Evolutionary conservation across 768 basidiomycete species (phyloP), one percentile per base, ranked within the genome.

Genomic region (Leccinum uliginosum): DNA sequence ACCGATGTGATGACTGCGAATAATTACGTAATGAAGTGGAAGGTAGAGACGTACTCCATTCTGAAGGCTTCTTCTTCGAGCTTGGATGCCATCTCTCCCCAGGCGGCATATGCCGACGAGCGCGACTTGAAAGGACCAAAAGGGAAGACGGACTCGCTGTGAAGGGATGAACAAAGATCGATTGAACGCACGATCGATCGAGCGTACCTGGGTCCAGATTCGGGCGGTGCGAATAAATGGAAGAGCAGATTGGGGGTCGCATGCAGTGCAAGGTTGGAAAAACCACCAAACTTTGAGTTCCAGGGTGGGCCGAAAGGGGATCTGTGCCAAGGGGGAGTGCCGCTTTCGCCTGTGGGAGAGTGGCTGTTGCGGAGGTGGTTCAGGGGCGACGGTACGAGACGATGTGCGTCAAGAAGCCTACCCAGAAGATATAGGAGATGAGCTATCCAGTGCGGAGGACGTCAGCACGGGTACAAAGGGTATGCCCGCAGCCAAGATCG

Each of bases 211-310:
- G 70, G 61, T 73, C 80, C 74, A 65, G 75, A 74, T 56, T 89
- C 86, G 55, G 88, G 89, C 12, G 89, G 87, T 43, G 89, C 81
- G 68, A 92, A 87, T 12, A 91, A 75, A 74, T 86, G 89, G 53
- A 78, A 76, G 34, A 92, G 77, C 23, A 91, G 80, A 59, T 85
- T 86, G 54, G 79, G 78, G 5, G 85, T 87, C 19, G 88, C 83
- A 51, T 81, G 75, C 40, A 78, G 67, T n/a, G 80, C 80, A 60
- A 84, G 78, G 48, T 74, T 76, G 46, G 83, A 76, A 65, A 75
- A 75, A 65, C 80, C 62, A 12, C 57, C 57, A 12, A 55, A 53
- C 40, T 70, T 71, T 30, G 70, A 58, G 51, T 62, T 68, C 71
- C 67, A 71, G 9, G 70, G 70, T 10, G 67, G 59, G 6, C 55